phyloP scores from a whole-genome alignment of 805 yeast species.

The Ogataea henricii region DNA sequence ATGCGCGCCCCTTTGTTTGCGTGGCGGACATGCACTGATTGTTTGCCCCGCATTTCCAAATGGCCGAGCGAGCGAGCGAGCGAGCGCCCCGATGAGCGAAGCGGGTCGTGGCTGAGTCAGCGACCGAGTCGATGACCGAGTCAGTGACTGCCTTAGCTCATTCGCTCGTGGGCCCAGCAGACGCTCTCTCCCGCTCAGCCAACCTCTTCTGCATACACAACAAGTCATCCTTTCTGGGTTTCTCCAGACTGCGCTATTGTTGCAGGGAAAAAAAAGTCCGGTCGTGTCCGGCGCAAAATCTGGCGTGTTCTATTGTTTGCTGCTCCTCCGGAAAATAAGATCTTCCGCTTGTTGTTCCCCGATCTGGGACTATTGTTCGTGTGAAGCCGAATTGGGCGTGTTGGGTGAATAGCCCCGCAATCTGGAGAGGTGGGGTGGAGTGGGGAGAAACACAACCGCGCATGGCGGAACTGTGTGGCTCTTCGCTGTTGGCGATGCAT shows the following conservation, averaged over 20 bases:
- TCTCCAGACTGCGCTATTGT: slow-evolving; percentile 4
- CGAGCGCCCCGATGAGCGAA: no score
- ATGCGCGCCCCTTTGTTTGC: not conserved
- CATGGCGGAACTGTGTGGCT: not conserved
- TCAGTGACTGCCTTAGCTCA: no score
- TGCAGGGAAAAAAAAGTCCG: not conserved
- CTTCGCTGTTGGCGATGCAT: not conserved
- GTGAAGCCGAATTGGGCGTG: not conserved
- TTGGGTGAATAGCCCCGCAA: slow-evolving; percentile 3
- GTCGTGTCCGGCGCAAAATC: not conserved
- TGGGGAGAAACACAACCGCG: not conserved
- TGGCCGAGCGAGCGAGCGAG: not conserved
- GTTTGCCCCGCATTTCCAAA: slow-evolving; percentile 4
- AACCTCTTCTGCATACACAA: no score
- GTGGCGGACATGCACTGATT: slow-evolving; percentile 1
- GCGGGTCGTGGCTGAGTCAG: no score
- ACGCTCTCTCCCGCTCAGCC: not conserved
- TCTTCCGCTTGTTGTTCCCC: slow-evolving; percentile 8
- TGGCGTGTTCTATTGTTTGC: not conserved
- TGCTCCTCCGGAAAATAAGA: slow-evolving; percentile 6
- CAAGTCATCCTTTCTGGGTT: slow-evolving; percentile 4
- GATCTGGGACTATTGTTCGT: slow-evolving; percentile 1
- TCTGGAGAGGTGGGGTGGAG: slow-evolving; percentile 2
- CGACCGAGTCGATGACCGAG: no score
- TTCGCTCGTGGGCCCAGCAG: no score